Evolutionary conservation across 768 basidiomycete genomes (phyloP).

Genomic region (Macrocybe gigantea): DNA sequence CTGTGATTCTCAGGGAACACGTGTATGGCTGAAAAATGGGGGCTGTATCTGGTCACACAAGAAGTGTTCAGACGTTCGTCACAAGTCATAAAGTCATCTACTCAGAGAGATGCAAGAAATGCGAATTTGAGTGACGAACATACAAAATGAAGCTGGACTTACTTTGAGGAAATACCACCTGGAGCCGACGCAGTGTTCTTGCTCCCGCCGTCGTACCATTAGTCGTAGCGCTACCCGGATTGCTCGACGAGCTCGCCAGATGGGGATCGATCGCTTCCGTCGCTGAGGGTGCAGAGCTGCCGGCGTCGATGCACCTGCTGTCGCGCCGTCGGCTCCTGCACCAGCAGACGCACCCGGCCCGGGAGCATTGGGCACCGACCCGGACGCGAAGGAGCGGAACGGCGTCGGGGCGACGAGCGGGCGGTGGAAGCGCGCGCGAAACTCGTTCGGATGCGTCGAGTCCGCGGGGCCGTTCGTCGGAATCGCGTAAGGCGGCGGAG

Average conservation of each 20-base stretch:
- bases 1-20: no score
- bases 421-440: slow-evolving; percentile 62
- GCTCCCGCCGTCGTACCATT: no score
- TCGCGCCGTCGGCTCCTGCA: slow-evolving; percentile 7
- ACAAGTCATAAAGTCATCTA: no score
- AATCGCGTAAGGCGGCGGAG: slow-evolving; percentile 7
- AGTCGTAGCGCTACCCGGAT: no score
- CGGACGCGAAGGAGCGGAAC: slow-evolving; percentile 27
- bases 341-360: background rate
- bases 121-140: no score
- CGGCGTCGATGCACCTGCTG: slow-evolving; percentile 15
- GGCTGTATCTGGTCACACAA: no score
- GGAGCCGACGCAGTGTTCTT: no score
- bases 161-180: no score
- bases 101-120: no score
- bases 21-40: no score
- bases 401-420: slow-evolving; percentile 56
- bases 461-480: slow-evolving; percentile 19
- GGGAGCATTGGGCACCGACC: background rate
- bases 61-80: no score
- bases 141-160: no score
- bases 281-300: slow-evolving; percentile 21
- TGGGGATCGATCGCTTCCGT: slow-evolving; percentile 32
- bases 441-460: slow-evolving; percentile 35
- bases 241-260: slow-evolving; percentile 7